Conservation (phyloP, 495 filamentous ascomycete species). For the Aspergillus hancockii region DNA sequence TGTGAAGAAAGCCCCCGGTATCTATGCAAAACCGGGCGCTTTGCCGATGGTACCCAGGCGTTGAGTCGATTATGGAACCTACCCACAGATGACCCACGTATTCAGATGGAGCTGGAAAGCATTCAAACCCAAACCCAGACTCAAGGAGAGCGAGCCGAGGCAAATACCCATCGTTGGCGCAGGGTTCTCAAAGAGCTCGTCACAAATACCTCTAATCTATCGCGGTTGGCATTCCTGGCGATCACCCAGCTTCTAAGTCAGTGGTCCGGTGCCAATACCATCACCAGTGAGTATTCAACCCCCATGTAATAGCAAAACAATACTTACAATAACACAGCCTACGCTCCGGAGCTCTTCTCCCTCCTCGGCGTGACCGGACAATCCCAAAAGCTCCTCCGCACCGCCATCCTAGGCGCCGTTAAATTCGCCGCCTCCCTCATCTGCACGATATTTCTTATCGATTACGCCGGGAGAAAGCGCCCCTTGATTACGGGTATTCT, state of each 20-base stretch:
- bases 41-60: constrained; percentile 42
- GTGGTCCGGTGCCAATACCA: constrained; percentile 63
- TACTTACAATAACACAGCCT: constrained; percentile 38
- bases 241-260: constrained; percentile 55
- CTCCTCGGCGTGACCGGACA: constrained; percentile 59
- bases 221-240: constrained; percentile 53
- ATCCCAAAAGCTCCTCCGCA: constrained; percentile 59
- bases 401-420: constrained; percentile 63
- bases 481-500: constrained; percentile 54
- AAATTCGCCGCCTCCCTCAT: constrained; percentile 60
- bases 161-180: constrained; percentile 41
- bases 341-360: constrained; percentile 61
- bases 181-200: constrained; percentile 54
- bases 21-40: constrained; percentile 49
- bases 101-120: constrained; percentile 49
- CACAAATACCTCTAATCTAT: constrained; percentile 48
- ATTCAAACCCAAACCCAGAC: constrained; percentile 50
- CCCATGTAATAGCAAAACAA: too few relatives aligned
- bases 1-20: constrained; percentile 60
- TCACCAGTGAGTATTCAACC: constrained; percentile 27
- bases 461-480: constrained; percentile 62
- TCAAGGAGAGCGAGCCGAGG: too few relatives aligned
- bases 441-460: constrained; percentile 64
- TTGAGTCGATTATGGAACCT: constrained; percentile 49
- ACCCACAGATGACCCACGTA: constrained; percentile 47